Conservation (phyloP, 208 protist genomes). For the Trypanosoma theileri region DNA sequence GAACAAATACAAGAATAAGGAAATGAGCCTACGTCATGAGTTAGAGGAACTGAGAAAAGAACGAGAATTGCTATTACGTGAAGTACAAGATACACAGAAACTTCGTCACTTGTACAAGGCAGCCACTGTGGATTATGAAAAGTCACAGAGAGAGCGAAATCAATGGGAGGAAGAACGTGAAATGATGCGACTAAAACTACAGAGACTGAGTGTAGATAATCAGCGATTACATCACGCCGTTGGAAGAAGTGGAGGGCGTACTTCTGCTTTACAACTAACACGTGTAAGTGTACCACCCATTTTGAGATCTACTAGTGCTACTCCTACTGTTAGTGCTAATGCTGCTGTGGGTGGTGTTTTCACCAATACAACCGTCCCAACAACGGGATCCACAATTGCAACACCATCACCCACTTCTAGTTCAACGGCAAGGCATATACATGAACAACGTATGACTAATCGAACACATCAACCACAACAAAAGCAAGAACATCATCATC, state of each 20-base stretch:
- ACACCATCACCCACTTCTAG: slow-evolving; percentile 19
- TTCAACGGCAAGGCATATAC: neutral
- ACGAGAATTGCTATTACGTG: slow-evolving; percentile 21
- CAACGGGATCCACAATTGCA: slow-evolving; percentile 4
- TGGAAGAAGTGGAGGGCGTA: no score
- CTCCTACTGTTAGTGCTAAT: neutral
- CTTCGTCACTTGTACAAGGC: slow-evolving; percentile 47
- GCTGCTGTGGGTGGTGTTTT: neutral
- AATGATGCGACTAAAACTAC: slow-evolving; percentile 54
- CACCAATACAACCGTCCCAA: neutral
- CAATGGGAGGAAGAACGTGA: slow-evolving; percentile 68
- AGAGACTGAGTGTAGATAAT: slow-evolving; percentile 62
- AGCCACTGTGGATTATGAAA: slow-evolving; percentile 31
- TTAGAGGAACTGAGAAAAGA: slow-evolving; percentile 34
- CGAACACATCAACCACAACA: neutral
- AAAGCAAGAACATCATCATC: neutral
- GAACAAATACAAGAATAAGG: slow-evolving; percentile 42
- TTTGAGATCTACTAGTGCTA: slow-evolving; percentile 3
- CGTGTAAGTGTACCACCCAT: neutral
- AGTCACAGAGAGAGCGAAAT: slow-evolving; percentile 26
- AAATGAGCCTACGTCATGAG: slow-evolving; percentile 29
- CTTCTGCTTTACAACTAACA: no score
- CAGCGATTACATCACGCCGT: slow-evolving; percentile 49
- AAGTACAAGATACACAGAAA: slow-evolving; percentile 25
- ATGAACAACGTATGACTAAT: neutral